Percentiles rank a stretch among this genome's conserved stretches.
These are phyloP conservation scores for Nissolia schottii DNA, from an alignment of 306 rosid species.

Conservation along the genomic window DNA sequence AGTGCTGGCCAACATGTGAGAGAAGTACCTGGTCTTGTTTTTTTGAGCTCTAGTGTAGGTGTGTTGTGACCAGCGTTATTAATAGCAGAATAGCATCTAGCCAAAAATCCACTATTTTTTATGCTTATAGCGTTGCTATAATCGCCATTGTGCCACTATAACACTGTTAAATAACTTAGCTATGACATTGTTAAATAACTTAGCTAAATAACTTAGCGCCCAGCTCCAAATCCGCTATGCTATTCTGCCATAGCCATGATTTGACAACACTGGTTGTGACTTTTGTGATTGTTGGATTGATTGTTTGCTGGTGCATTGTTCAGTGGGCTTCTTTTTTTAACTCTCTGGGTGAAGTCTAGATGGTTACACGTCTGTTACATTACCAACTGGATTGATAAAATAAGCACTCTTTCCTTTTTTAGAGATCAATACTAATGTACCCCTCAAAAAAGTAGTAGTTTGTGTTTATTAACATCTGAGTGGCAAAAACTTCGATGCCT, in stretches of 20 bases:
- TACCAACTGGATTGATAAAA: neutral
- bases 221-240: too few species aligned
- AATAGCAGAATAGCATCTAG: too few species aligned
- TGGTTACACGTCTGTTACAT: neutral
- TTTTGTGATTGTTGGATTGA: neutral
- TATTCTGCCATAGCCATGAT: too few species aligned
- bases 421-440: neutral
- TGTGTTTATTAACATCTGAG: neutral
- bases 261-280: too few species aligned
- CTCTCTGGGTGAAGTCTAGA: neutral
- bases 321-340: neutral
- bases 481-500: neutral
- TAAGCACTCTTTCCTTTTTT: neutral
- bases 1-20: neutral
- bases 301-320: neutral
- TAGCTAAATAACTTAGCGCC: too few species aligned
- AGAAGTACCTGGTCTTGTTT: neutral
- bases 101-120: too few species aligned
- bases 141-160: too few species aligned
- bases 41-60: neutral
- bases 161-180: too few species aligned
- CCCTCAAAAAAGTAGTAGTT: too few species aligned
- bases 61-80: neutral
- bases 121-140: too few species aligned
- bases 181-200: too few species aligned